phyloP scores from a whole-genome alignment of 331 rosid species.

The Dryas integrifolia region DNA sequence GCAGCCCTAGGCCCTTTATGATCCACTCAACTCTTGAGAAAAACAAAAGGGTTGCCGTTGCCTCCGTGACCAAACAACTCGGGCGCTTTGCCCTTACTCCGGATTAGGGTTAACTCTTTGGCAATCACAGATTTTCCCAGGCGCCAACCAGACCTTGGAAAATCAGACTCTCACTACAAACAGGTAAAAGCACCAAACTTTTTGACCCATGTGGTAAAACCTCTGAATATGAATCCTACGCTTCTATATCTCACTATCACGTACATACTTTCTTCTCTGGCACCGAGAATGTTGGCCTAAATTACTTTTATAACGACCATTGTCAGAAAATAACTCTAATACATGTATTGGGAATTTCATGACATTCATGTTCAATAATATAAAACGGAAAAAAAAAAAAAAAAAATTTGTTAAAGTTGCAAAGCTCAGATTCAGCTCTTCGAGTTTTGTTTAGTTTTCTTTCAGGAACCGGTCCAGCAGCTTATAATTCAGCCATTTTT shows the following conservation, averaged over 20 bases:
- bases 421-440: neutral
- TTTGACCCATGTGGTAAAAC: slow-evolving; percentile 7
- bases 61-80: slow-evolving; percentile 50
- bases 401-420: neutral
- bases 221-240: neutral
- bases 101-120: slow-evolving; percentile 58
- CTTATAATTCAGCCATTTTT: too few relatives aligned
- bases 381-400: neutral
- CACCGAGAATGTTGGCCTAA: neutral
- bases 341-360: neutral
- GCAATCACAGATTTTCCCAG: slow-evolving; percentile 30
- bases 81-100: slow-evolving; percentile 41
- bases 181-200: slow-evolving; percentile 26
- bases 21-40: too few relatives aligned
- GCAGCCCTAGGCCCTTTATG: neutral
- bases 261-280: neutral
- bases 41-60: slow-evolving; percentile 17
- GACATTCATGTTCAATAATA: neutral
- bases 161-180: slow-evolving; percentile 1
- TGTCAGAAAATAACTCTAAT: neutral
- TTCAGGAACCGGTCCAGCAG: neutral
- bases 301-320: neutral
- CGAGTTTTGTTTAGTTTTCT: neutral
- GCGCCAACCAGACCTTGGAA: slow-evolving; percentile 42
- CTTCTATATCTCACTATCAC: neutral